A percentile compares a stretch with the other conserved stretches of the same genome.
These are phyloP conservation scores for Thielaviopsis musarum DNA, from an alignment of 2,329 filamentous ascomycete species.

Conservation along the genomic window DNA sequence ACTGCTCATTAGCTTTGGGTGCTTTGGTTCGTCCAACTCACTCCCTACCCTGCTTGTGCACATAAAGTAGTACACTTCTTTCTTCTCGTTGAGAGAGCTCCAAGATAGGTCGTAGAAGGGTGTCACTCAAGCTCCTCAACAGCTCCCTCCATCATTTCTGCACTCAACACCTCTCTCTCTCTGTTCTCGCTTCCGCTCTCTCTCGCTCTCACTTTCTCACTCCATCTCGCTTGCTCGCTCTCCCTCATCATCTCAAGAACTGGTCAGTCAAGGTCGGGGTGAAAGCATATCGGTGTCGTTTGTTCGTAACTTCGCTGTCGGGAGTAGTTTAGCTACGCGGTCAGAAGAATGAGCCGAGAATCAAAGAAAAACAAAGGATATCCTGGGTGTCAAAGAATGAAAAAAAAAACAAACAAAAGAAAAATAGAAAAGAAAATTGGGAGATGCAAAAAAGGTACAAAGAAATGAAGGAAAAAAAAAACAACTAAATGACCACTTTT, in stretches of 20 bases:
- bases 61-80: not conserved
- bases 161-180: constrained; percentile 2
- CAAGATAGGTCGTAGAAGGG: not conserved
- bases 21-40: not conserved
- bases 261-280: constrained; percentile 1
- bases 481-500: not conserved
- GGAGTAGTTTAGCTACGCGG: not conserved
- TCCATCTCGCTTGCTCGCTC: not conserved
- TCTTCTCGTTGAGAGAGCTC: not conserved
- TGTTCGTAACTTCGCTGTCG: constrained; percentile 1
- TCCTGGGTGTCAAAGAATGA: not conserved
- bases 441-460: constrained; percentile 4
- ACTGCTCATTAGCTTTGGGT: not conserved
- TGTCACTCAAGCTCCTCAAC: not conserved
- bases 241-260: constrained; percentile 3
- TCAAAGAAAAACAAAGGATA: constrained; percentile 6
- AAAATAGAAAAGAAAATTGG: constrained; percentile 6
- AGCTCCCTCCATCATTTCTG: constrained; percentile 1
- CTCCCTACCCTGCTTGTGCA: not conserved
- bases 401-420: constrained; percentile 3
- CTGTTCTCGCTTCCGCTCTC: not conserved
- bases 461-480: constrained; percentile 4
- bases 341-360: not conserved
- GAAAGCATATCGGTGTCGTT: constrained; percentile 3
- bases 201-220: constrained; percentile 1